Conservation (phyloP, 345 rosid genomes). For the Turnera subulata region DNA sequence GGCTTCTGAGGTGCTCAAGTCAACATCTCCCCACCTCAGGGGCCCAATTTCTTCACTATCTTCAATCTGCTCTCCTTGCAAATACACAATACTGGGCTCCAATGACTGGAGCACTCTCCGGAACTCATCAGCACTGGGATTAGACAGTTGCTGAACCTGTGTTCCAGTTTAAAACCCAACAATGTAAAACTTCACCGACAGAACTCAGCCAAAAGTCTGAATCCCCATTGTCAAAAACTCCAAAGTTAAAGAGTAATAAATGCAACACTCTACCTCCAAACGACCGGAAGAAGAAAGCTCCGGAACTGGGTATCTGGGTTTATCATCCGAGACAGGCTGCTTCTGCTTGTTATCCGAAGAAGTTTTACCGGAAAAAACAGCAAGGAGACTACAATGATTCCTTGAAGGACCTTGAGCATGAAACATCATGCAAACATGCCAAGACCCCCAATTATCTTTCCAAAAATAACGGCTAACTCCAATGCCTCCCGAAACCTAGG, state of each 20-base stretch:
- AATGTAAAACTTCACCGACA: constrained; percentile 7
- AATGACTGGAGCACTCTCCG: constrained; percentile 47
- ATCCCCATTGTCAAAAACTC: neutral
- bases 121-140: constrained; percentile 73
- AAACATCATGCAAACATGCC: constrained; percentile 85
- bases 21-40: constrained; percentile 53
- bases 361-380: constrained; percentile 55
- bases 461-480: constrained; percentile 1
- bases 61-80: constrained; percentile 68
- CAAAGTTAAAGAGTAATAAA: constrained; percentile 7
- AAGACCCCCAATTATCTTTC: constrained; percentile 28
- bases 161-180: constrained; percentile 22
- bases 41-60: constrained; percentile 72
- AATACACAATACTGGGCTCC: constrained; percentile 70
- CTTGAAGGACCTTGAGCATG: constrained; percentile 88
- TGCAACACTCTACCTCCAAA: constrained; percentile 51
- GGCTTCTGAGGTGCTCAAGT: constrained; percentile 68
- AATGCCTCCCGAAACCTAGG: constrained; percentile 10
- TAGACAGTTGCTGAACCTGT: constrained; percentile 77
- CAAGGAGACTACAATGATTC: constrained; percentile 81
- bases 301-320: constrained; percentile 65
- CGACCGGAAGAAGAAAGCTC: constrained; percentile 83
- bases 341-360: constrained; percentile 44
- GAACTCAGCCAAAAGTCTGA: constrained; percentile 2
- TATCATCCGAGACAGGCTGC: constrained; percentile 40